Conservation (phyloP, 208 protist genomes). For the Wallacemonas sp. region DNA sequence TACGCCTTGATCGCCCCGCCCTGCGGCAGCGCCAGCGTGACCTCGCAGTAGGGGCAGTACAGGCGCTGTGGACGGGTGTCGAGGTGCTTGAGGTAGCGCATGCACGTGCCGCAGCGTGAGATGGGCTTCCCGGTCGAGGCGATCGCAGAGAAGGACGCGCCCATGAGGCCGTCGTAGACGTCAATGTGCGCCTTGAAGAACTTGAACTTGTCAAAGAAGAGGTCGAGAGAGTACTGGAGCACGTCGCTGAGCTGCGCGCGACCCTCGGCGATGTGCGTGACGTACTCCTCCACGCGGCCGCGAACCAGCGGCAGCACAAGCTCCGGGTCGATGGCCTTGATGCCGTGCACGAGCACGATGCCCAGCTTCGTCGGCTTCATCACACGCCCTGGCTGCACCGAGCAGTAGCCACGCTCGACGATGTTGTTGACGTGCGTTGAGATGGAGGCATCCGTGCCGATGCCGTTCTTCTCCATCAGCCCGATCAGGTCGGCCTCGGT, state of each 20-base stretch:
- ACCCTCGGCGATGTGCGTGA: constrained; percentile 93
- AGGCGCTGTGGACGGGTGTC: constrained; percentile 84
- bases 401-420: constrained; percentile 91
- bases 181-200: constrained; percentile 94
- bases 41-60: constrained; percentile 94
- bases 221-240: constrained; percentile 70
- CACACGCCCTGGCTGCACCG: constrained; percentile 72
- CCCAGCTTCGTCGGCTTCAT: constrained; percentile 95
- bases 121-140: constrained; percentile 79
- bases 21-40: constrained; percentile 89
- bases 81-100: constrained; percentile 90
- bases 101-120: constrained; percentile 92
- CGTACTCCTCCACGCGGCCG: constrained; percentile 92
- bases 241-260: constrained; percentile 80
- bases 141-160: constrained; percentile 92
- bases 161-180: constrained; percentile 93
- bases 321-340: constrained; percentile 94
- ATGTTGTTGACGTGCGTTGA: constrained; percentile 98
- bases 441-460: constrained; percentile 99
- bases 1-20: constrained; percentile 89
- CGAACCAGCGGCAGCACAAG: constrained; percentile 93
- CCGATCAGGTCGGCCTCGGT: constrained; percentile 98
- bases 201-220: constrained; percentile 91
- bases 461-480: constrained; percentile 97
- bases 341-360: constrained; percentile 92